Evolutionary conservation across 805 yeast genomes (phyloP), one percentile per base, ranked within the genome.

Genomic region (Saturnispora gosingensis): DNA sequence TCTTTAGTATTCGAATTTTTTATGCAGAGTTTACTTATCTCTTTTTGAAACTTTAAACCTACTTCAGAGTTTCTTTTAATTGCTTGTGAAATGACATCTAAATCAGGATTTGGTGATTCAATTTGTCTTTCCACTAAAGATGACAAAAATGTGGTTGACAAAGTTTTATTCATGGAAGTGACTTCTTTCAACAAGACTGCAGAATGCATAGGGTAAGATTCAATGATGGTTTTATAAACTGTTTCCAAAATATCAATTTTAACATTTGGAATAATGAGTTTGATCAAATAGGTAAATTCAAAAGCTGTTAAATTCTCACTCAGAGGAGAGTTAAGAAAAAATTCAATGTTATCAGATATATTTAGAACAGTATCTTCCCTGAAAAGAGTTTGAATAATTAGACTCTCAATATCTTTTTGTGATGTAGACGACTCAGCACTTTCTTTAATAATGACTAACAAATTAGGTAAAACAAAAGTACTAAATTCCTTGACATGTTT

Each of bases 11-110:
- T 22, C 9, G 10, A 4, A 3, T 40, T 43, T 5, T 28, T 15
- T 1, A 55, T 22, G 3, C 54, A 35, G 4, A 54, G 13, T 1
- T 54, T 53, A 50, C 75, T 57, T 2, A 76, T 67, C 15, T 60
- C 54, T 3, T 64, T 60, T n/a, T 72, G 59, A 52, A 73, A 71
- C 27, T 72, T 64, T 15, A 77, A 66, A n/a, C 83, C 82, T 48
- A 83, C 67, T 51, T 80, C 84, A 3, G 80, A 70, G 62, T 83
- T 84, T 49, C 82, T 70, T 27, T 70, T 70, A 13, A 83, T 59
- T 4, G 83, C 65, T 35, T 75, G 68, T 1, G 64, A 67, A 4
- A 83, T 61, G 49, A 84, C 64, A 1, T 59, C 56, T 78, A 80
- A 77, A 28, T 70, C 54, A 2, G 57, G 43, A 1, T 57, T 48